phyloP scores from a whole-genome alignment of 768 basidiomycete species.

The Sporobolomyces pararoseus region DNA sequence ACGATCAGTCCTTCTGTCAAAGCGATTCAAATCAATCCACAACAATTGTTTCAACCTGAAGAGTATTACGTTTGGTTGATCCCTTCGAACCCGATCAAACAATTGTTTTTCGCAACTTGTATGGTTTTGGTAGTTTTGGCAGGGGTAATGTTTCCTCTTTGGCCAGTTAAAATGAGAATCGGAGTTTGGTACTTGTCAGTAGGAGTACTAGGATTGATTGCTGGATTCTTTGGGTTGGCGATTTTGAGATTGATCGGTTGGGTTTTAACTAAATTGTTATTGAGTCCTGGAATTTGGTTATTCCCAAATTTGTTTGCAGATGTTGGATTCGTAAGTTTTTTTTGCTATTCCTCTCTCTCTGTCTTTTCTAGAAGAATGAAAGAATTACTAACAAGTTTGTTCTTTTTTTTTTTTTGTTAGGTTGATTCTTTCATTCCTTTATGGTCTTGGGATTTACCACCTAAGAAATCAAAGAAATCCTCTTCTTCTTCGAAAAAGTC shows the following conservation, averaged over 20 bases:
- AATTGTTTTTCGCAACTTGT: constrained; percentile 78
- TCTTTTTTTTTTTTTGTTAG: constrained; percentile 57
- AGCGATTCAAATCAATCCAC: constrained; percentile 66
- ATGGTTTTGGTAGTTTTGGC: constrained; percentile 94
- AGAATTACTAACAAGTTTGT: constrained; percentile 66
- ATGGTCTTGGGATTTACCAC: constrained; percentile 91
- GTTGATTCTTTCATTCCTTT: constrained; percentile 94
- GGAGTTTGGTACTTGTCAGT: constrained; percentile 96
- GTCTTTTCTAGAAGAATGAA: constrained; percentile 64
- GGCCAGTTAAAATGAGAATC: constrained; percentile 86
- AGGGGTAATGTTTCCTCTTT: constrained; percentile 98
- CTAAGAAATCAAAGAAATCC: constrained; percentile 44
- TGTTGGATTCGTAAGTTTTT: constrained; percentile 83
- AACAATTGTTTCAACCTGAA: constrained; percentile 73
- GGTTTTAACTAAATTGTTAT: constrained; percentile 79
- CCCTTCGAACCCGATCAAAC: constrained; percentile 88
- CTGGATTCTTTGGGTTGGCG: constrained; percentile 82
- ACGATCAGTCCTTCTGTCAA: constrained; percentile 51
- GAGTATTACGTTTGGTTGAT: constrained; percentile 97
- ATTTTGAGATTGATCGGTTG: constrained; percentile 89
- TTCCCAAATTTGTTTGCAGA: constrained; percentile 98
- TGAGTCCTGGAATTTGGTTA: constrained; percentile 93
- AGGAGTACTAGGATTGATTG: constrained; percentile 78
- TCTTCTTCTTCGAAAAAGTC: too few relatives aligned
- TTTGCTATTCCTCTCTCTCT: background rate